Evolutionary conservation across 352 stramenopile species (phyloP).

Genomic region (Lagenidium sp.): DNA sequence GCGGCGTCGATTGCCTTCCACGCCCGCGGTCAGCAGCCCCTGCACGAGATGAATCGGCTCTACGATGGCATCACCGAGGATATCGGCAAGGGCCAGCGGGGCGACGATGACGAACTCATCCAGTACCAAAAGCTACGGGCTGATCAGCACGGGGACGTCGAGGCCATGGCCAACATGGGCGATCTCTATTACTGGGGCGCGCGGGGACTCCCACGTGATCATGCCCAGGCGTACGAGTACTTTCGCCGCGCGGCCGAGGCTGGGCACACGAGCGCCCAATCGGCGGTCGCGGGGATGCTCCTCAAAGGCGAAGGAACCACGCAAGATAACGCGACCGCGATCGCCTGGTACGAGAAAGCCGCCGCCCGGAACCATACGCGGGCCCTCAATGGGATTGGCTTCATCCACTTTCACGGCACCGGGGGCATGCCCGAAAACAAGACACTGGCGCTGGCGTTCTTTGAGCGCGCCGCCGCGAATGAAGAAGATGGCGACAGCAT

Average conservation of each 20-base stretch:
- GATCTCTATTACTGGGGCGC: constrained; percentile 88
- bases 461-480: constrained; percentile 71
- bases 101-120: constrained; percentile 82
- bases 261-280: constrained; percentile 46
- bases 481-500: constrained; percentile 81
- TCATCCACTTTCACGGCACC: constrained; percentile 82
- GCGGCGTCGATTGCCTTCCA: constrained; percentile 47
- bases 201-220: constrained; percentile 60
- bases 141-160: constrained; percentile 62
- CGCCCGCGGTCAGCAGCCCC: constrained; percentile 56
- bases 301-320: constrained; percentile 76
- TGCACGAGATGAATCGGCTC: constrained; percentile 67
- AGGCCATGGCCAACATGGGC: constrained; percentile 76
- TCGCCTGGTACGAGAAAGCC: constrained; percentile 72
- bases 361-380: constrained; percentile 57
- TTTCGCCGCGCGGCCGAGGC: constrained; percentile 56
- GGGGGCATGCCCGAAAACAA: constrained; percentile 65
- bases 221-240: constrained; percentile 59
- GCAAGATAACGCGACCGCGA: constrained; percentile 63
- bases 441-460: constrained; percentile 65
- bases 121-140: constrained; percentile 78
- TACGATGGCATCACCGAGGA: constrained; percentile 47
- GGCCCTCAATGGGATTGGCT: constrained; percentile 85
- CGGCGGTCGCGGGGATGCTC: constrained; percentile 77
- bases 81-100: constrained; percentile 40